Percentiles rank a stretch among this genome's conserved stretches.
Evolutionary conservation across 1,284 basidiomycete species (phyloP).

Genomic region (Rhizoctonia solani): DNA sequence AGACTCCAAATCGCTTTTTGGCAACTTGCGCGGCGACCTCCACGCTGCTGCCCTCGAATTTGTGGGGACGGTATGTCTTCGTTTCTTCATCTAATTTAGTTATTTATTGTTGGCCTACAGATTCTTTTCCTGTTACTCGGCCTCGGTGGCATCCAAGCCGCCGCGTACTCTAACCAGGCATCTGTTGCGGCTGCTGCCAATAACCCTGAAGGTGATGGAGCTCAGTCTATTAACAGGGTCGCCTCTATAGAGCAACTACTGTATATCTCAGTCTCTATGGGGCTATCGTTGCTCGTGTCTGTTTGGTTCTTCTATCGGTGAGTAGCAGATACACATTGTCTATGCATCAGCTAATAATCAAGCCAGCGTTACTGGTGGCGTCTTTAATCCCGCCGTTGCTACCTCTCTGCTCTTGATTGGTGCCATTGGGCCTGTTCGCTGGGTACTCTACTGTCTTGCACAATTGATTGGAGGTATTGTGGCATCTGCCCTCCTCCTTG

Average conservation of each 20-base stretch:
- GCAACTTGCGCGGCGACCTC: slow-evolving; percentile 31
- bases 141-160: slow-evolving; percentile 37
- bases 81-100: background rate
- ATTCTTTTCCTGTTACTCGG: slow-evolving; percentile 34
- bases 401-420: slow-evolving; percentile 65
- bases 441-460: slow-evolving; percentile 63
- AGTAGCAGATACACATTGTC: slow-evolving; percentile 52
- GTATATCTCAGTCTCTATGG: slow-evolving; percentile 67
- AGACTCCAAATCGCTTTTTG: slow-evolving; percentile 19
- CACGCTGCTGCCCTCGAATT: slow-evolving; percentile 37
- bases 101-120: background rate
- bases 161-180: slow-evolving; percentile 25
- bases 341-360: background rate
- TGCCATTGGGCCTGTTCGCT: slow-evolving; percentile 62
- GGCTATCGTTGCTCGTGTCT: slow-evolving; percentile 66
- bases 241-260: slow-evolving; percentile 52
- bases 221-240: slow-evolving; percentile 42
- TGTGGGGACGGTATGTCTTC: slow-evolving; percentile 33
- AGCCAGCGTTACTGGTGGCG: slow-evolving; percentile 39
- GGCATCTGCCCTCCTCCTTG: slow-evolving; percentile 63
- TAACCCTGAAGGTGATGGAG: slow-evolving; percentile 14
- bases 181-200: slow-evolving; percentile 10
- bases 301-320: slow-evolving; percentile 77
- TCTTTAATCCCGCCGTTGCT: slow-evolving; percentile 72
- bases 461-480: slow-evolving; percentile 66